Percentiles rank a stretch among this genome's conserved stretches.
These are phyloP conservation scores for Paramecium tetraurelia DNA, from an alignment of 73 alveolate genomes.

Conservation along the genomic window DNA sequence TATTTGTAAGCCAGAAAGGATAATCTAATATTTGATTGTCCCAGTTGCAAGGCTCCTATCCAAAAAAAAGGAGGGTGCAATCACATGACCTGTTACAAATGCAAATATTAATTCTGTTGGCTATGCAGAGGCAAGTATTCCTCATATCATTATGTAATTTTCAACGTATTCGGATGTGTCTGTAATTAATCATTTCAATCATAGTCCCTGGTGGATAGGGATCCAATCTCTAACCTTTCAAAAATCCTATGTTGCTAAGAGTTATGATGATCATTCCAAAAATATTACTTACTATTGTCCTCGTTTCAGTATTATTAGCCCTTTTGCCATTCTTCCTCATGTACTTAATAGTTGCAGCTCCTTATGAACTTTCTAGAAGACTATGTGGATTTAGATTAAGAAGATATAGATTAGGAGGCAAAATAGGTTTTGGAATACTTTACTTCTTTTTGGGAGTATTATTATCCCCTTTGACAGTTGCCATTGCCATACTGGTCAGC, in stretches of 20 bases:
- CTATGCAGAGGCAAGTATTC: slow-evolving; percentile 23
- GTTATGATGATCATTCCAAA: slow-evolving; percentile 26
- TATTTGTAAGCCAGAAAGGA: slow-evolving; percentile 14
- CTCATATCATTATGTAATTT: slow-evolving; percentile 19
- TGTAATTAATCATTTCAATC: background rate
- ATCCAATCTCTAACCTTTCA: background rate
- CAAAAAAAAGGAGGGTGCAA: slow-evolving; percentile 32
- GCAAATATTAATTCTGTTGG: slow-evolving; percentile 46
- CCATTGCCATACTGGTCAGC: background rate
- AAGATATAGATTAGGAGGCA: background rate
- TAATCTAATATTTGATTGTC: slow-evolving; percentile 22
- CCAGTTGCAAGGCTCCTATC: slow-evolving; percentile 11
- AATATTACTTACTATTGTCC: background rate
- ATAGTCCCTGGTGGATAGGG: slow-evolving; percentile 38
- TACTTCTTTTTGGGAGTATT: background rate
- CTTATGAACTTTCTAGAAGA: background rate
- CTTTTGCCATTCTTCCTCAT: background rate
- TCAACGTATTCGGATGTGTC: slow-evolving; percentile 25
- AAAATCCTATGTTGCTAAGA: background rate
- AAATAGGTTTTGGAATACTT: background rate
- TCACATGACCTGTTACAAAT: slow-evolving; percentile 37
- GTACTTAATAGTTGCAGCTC: background rate
- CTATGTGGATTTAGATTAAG: background rate
- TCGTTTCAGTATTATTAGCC: background rate
- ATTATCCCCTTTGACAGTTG: slow-evolving; percentile 4